Evolutionary conservation across 805 yeast genomes (phyloP), one percentile per base, ranked within the genome.

Genomic region (Kluyveromyces aestuarii): DNA sequence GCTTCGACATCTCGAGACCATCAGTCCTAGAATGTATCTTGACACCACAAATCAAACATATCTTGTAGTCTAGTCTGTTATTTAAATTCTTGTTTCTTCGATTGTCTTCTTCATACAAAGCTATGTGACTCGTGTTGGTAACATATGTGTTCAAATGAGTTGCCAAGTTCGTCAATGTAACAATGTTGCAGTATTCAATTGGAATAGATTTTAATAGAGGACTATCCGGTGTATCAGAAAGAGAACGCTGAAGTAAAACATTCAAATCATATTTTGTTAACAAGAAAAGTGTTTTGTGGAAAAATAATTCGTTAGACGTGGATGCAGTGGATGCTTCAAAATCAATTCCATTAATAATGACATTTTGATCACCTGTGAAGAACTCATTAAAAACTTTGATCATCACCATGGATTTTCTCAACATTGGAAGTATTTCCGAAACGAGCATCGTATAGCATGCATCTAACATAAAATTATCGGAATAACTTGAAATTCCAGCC

Each of bases 91-190:
- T 52, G 52, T 63, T 45, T 48, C 48, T 55, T 16, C 51, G 46
- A 9, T 64, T 50, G 52, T 67, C 58, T 52, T 64, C 69, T 46
- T 61, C 66, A 6, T 58, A 55, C 30, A 64, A 48, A 46, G 53
- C 58, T 18, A 62, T 49, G 13, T 56, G 56, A 35, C 57, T 58
- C 2, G 68, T 56, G 35, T 64, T 60, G 2, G 71, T 70, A 8
- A 67, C 56, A 47, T 72, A 72, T 2, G 68, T 66, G 53, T 65
- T 61, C 60, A 71, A 67, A 52, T 73, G 71, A 13, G 56, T 51
- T 11, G 88, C 84, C 41, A 84, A 60, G 44, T 75, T 74, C 35
- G 77, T 69, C 45, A 83, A 64, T 46, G 74, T 75, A 1, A 79
- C 67, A 7, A 73, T 70, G 11, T 82, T 81, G 6, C 87, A 82